Percentiles rank a stretch among this genome's conserved stretches.
These are phyloP conservation scores for Ceratobasidium sp. DNA, from an alignment of 1,284 basidiomycete species.

Conservation along the genomic window DNA sequence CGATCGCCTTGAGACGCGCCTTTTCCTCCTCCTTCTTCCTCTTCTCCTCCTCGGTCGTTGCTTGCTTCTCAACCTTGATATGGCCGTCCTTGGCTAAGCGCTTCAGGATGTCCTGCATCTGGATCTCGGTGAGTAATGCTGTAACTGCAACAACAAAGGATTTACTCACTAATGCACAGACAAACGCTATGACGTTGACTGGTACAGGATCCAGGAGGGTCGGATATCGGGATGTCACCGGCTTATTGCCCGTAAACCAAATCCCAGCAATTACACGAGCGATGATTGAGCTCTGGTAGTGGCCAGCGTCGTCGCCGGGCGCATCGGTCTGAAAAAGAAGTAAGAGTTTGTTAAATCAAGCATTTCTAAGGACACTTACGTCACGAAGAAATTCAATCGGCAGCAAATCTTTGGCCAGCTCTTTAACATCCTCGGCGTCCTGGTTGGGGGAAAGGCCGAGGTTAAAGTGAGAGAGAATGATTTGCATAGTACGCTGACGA, in stretches of 20 bases:
- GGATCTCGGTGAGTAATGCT: neutral
- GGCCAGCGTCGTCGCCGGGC: neutral
- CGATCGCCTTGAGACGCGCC: neutral
- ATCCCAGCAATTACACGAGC: neutral
- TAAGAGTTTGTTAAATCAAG: neutral
- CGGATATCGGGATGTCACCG: neutral
- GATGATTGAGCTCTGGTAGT: neutral
- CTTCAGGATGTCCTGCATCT: neutral
- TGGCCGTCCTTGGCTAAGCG: neutral
- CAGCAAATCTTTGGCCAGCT: neutral
- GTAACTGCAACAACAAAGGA: neutral
- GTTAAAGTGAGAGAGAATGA: neutral
- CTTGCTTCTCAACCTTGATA: neutral
- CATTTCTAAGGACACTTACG: neutral
- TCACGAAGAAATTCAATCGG: neutral
- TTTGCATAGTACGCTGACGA: neutral
- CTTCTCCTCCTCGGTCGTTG: neutral
- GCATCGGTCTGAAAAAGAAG: neutral
- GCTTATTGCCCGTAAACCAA: neutral
- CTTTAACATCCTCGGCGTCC: neutral
- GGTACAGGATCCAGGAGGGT: neutral
- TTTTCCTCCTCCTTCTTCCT: neutral
- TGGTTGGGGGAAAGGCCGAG: neutral
- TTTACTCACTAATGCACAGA: neutral
- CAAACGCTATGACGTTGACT: neutral